Base-by-base conservation (phyloP, 495 filamentous ascomycete genomes). In the Talaromyces adpressus region DNA sequence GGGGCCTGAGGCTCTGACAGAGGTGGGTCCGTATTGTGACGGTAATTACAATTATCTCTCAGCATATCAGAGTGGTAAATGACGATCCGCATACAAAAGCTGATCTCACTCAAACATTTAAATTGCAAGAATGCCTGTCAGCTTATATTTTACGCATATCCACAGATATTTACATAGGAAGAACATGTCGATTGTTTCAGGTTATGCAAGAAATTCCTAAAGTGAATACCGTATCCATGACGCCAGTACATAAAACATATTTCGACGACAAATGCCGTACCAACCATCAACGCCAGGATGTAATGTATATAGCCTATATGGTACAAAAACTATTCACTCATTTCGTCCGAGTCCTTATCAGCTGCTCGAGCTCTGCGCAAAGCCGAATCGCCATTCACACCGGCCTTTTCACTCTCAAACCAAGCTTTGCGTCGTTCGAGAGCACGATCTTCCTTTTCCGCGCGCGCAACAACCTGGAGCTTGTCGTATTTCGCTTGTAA, bases 391-490 rank as follows among this genome's bases (percentile, higher is more conserved):
- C 78, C 78, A 63, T 75, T 81, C 61, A 70, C 70, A 11, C 78
- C 78, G 62, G 75, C 77, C 62, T 78, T 79, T 66, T 79, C 78
- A 6, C 75, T 77, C 16, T 77, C 75, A 59, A 81, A 75, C 77
- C 77, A 81, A 18, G 75, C 77, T 66, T 79, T 71, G 45, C 78
- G 72, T 39, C 68, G 70, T 39, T 72, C 72, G 5, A 67, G 66
- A 54, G 76, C 76, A 22, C 71, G 76, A 32, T 73, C 75, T 59
- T 79, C 76, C 60, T 77, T 79, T 64, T 72, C 75, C 59, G 76
- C 77, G 65, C 73, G 73, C 3, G 73, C 72, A 51, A 68, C 64
- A 45, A 75, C 64, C 62, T 73, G 77, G 41, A 77, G 71, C 39
- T 63, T 68, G 49, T 76, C 73, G 23, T 72, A 67, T 18, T 68